Percentiles rank a stretch among this genome's conserved stretches.
These are phyloP conservation scores for Fusarium caatingaense DNA, from an alignment of 2,329 filamentous ascomycete genomes.

Conservation along the genomic window DNA sequence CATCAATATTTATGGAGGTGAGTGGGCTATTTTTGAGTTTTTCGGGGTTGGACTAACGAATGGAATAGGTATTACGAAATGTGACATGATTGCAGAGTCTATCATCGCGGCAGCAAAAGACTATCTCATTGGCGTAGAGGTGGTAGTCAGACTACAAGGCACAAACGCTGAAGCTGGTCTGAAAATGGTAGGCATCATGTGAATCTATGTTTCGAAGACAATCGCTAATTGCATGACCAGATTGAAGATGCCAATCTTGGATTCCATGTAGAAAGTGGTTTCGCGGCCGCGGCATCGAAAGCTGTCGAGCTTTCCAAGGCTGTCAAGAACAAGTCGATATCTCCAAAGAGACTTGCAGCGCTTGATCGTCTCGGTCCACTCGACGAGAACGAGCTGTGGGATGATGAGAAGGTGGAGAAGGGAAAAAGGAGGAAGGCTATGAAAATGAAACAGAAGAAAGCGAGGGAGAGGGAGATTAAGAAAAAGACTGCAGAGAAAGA, in stretches of 20 bases:
- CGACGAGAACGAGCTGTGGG: background rate
- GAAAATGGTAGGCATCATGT: constrained; percentile 49
- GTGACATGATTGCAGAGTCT: constrained; percentile 64
- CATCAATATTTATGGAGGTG: constrained; percentile 66
- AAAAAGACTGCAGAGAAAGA: background rate
- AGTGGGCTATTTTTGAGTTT: background rate
- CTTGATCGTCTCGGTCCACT: background rate
- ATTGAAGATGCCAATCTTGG: constrained; percentile 52
- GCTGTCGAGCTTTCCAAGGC: constrained; percentile 49
- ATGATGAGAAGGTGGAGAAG: background rate
- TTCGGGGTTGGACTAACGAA: background rate
- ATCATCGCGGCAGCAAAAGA: constrained; percentile 57
- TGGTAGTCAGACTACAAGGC: constrained; percentile 59
- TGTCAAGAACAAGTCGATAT: background rate
- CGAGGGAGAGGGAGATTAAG: background rate
- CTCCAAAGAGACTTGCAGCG: background rate
- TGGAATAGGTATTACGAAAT: constrained; percentile 57
- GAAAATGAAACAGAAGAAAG: background rate
- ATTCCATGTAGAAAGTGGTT: constrained; percentile 54
- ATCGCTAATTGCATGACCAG: constrained; percentile 31
- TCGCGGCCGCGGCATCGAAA: constrained; percentile 51
- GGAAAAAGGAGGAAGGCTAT: background rate
- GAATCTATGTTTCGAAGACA: accelerated
- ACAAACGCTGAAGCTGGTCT: constrained; percentile 58
- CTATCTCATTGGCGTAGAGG: background rate